These are phyloP conservation scores for Ulmus americana DNA, from an alignment of 331 rosid genomes.

Conservation along the genomic window DNA sequence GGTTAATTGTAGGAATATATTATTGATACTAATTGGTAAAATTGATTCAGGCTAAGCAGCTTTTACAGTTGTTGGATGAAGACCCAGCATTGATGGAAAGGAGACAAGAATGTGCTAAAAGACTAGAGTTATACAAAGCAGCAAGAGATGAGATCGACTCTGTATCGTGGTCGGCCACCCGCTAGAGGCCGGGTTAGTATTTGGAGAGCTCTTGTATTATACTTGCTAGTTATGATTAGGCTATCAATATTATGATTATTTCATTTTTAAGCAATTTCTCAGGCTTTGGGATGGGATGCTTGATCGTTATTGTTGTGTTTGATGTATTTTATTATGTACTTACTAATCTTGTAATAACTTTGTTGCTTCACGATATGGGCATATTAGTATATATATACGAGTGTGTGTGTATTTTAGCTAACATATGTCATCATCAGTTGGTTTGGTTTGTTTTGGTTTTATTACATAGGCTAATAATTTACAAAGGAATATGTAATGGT, in stretches of 20 bases:
- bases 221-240: not conserved
- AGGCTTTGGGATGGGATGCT: slow-evolving; percentile 19
- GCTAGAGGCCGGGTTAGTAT: slow-evolving; percentile 27
- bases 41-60: slow-evolving; percentile 58
- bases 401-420: not conserved
- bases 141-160: slow-evolving; percentile 95
- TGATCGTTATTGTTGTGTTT: not conserved
- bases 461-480: no score
- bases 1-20: no score
- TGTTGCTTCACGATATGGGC: not conserved
- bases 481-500: no score
- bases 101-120: slow-evolving; percentile 74
- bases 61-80: slow-evolving; percentile 67
- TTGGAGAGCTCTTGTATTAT: not conserved
- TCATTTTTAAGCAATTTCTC: slow-evolving; percentile 4
- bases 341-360: not conserved
- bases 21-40: no score
- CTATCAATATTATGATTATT: not conserved
- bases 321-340: not conserved
- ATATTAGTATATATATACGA: not conserved
- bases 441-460: no score
- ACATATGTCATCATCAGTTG: no score
- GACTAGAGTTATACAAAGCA: slow-evolving; percentile 83
- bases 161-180: slow-evolving; percentile 55
- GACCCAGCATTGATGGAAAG: slow-evolving; percentile 92